Base-by-base conservation (phyloP, 139 green algal genomes). In the Chlamydomonas schloesseri region DNA sequence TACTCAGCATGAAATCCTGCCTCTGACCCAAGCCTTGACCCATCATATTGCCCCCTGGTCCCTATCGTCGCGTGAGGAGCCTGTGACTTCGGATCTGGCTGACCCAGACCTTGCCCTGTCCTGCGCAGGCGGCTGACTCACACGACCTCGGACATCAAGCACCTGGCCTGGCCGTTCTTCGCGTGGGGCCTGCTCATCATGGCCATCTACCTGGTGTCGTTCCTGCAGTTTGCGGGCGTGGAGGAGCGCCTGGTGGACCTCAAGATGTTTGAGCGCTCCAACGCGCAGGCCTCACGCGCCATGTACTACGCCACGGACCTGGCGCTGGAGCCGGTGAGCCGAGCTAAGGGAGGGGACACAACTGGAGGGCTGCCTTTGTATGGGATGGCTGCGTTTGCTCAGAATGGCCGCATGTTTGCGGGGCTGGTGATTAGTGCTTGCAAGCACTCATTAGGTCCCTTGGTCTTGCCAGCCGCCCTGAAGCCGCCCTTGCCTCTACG, bases 131-230 rank as follows among this genome's bases (percentile, higher is more conserved):
- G 58, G 36, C 72, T 88, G 47, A 83, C 83, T 1, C 73, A 88
- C 58, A 88, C 83, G 31, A 83, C 57, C 20, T 42, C 46, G 0
- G 85, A 88, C 64, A 77, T 86, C 47, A 87, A 90, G 53, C 68
- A 77, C 50, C 86, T 92, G 6, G 37, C 72, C 9, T 75, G 75
- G 81, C 89, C 89, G 0, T 90, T 89, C 46, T 55, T 87, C 29
- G 50, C 89, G 62, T 92, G 86, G 86, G 82, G 85, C 31, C 42
- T 71, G 11, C 8, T 92, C 68, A 82, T 92, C 58, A 47, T 85
- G 33, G 50, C 80, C 33, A 72, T 92, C 65, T 92, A 92, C 62
- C 60, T 82, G 46, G 67, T 87, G 37, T 87, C 69, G 31, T 90
- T 82, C 70, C 33, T 86, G 50, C 68, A 78, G 50, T 86, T 88